Evolutionary conservation across 768 basidiomycete genomes (phyloP).

Genomic region (Boletus insuetus): DNA sequence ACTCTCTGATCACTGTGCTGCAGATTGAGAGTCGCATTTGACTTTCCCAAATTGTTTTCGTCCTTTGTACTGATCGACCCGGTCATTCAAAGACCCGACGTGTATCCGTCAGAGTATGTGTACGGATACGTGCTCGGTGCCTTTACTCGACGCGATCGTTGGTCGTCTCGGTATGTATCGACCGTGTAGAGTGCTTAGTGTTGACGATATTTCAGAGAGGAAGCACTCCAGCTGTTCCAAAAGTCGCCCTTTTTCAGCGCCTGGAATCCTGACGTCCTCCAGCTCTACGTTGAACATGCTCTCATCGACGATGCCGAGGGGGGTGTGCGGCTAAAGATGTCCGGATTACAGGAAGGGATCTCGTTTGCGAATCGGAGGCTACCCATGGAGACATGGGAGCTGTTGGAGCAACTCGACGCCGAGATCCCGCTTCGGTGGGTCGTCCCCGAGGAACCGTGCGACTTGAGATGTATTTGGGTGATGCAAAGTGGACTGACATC

Average conservation of each 20-base stretch:
- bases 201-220: slow-evolving; percentile 43
- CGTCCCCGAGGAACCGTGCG: slow-evolving; percentile 22
- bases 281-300: slow-evolving; percentile 59
- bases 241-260: slow-evolving; percentile 62
- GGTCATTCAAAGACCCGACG: slow-evolving; percentile 44
- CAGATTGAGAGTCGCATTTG: slow-evolving; percentile 65
- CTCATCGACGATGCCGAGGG: slow-evolving; percentile 37
- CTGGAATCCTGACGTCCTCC: slow-evolving; percentile 67
- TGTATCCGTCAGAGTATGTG: not conserved
- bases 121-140: slow-evolving; percentile 39
- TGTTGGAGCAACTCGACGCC: slow-evolving; percentile 26
- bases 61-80: slow-evolving; percentile 79
- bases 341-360: slow-evolving; percentile 60
- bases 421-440: slow-evolving; percentile 30
- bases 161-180: slow-evolving; percentile 55
- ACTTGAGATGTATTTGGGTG: not conserved
- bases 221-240: slow-evolving; percentile 50
- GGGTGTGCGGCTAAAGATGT: slow-evolving; percentile 60
- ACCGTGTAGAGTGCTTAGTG: not conserved
- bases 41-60: slow-evolving; percentile 64
- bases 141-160: slow-evolving; percentile 55
- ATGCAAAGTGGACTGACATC: not conserved
- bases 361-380: slow-evolving; percentile 49
- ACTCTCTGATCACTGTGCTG: not conserved
- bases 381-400: slow-evolving; percentile 26